Conservation (phyloP, 2,329 filamentous ascomycete genomes). For the Leptographium flavum region DNA sequence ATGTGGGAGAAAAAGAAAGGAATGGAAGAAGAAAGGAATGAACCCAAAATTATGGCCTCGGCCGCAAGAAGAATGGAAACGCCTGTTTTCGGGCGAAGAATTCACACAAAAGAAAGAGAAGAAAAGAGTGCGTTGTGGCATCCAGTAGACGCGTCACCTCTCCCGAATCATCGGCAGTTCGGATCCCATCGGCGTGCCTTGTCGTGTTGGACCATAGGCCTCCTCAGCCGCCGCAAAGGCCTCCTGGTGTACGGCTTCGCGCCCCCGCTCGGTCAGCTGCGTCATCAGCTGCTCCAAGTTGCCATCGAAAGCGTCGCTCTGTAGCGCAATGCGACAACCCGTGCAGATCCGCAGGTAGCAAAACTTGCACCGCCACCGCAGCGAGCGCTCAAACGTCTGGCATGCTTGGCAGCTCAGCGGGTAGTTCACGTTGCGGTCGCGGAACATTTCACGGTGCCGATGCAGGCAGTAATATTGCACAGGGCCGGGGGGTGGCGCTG, state of each 20-base stretch:
- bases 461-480: conserved; percentile 32
- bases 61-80: not conserved
- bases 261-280: conserved; percentile 8
- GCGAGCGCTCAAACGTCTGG: conserved; percentile 26
- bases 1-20: not conserved
- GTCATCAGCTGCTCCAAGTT: conserved; percentile 28
- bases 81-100: not conserved
- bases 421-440: conserved; percentile 32
- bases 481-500: conserved; percentile 24
- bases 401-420: conserved; percentile 41
- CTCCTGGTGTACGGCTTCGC: not conserved
- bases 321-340: conserved; percentile 28
- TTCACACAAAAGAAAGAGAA: too few species aligned
- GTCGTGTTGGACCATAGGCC: not conserved
- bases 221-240: not conserved
- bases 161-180: conserved; percentile 7
- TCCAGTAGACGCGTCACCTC: not conserved
- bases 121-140: too few species aligned
- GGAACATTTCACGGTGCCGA: conserved; percentile 32
- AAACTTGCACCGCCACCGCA: conserved; percentile 33
- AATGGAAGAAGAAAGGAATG: not conserved
- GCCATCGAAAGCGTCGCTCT: conserved; percentile 23
- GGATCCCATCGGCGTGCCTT: not conserved
- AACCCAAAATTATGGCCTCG: not conserved
- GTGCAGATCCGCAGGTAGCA: conserved; percentile 39